Base-by-base conservation (phyloP, 1,284 basidiomycete genomes). In the Filobasidium uniguttulatum region DNA sequence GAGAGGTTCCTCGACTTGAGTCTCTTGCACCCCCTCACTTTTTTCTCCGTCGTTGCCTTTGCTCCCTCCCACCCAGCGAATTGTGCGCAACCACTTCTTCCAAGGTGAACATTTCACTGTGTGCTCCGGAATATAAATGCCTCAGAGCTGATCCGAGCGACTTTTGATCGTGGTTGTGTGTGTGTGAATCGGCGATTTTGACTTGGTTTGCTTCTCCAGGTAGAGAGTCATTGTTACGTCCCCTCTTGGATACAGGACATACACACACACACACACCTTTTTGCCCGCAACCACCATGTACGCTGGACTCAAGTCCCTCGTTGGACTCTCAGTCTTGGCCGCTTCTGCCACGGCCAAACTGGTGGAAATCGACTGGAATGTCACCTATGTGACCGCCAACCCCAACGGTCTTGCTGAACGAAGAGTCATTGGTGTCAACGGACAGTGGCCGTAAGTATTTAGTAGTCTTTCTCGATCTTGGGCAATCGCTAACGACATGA, bases 371-470 rank as follows among this genome's bases (percentile, higher is more conserved):
- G 70, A 62, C 61, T 71, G 69, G 69, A 67, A 71, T 55, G 68
- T 71, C 49, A 57, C 67, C 8, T 67, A 68, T 50, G 64, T 66
- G 4, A 60, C 54, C 7, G 68, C 64, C 37, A 71, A 71, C 60
- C 69, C 69, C 2, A 64, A 69, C 50, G 62, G 62, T 77, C 59
- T 70, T 49, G 59, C 62, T 57, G 72, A 78, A 23, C 80, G 89
- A 46, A 73, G 79, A 26, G 87, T 80, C 44, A 79, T 93, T 52
- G 89, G 88, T 50, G 77, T 93, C 48, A 94, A 94, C 63, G 79
- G 80, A 17, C 81, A 84, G 4, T 94, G 89, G 89, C 89, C 89
- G 82, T 88, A 67, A 68, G 85, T 73, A 7, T 49, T 6, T 22
- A 15, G 40, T 47, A 6, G 2, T 7, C 23, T 34, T 10, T 20